Evolutionary conservation across 352 stramenopile species (phyloP), one percentile per base, ranked within the genome.

Genomic region (Phytopythium montanum): DNA sequence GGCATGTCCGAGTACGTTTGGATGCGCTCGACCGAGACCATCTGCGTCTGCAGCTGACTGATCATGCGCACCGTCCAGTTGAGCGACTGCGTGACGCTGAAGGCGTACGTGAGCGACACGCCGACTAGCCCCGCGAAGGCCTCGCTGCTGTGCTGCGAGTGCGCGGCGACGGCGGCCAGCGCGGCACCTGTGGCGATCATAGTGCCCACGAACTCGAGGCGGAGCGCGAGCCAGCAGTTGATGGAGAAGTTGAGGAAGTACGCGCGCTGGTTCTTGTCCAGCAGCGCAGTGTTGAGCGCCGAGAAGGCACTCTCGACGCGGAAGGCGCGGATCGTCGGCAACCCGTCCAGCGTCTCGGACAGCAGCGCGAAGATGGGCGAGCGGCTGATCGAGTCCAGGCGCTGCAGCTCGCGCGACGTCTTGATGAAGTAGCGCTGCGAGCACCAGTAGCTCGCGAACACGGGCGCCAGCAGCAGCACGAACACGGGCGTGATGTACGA

Each of bases 331-430:
- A 99, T 98, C 8, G 92, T 98, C 9, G 89, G 64, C 7, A 99
- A 78, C 16, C 97, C 97, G 59, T 91, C 86, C 12, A 99, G 72
- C 38, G 83, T 98, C 73, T 99, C 96, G 0, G 86, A 88, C n/a
- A 99, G 75, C 61, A 98, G 70, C 2, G 89, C 84, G 69, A 98
- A 99, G 28, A 99, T 90, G 8, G 97, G 96, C 50, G 90, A 88
- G 31, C 79, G 77, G 42, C 68, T 85, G 64, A 98, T 84, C 13
- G 90, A 96, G 70, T 99, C 97, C 23, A 99, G 74, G 36, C 96
- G 87, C 78, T 99, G 97, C 7, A 99, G 72, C 62, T 98, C 96
- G 34, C 83, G 78, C 55, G 86, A 83, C 13, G 76, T 93, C 65
- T 82, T 84, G 64, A 97, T 90, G 64, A 97, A 98, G 65, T 98